Percentiles rank a stretch among this genome's conserved stretches.
These are phyloP conservation scores for Glycine tomentella DNA, from an alignment of 306 rosid species.

Conservation along the genomic window DNA sequence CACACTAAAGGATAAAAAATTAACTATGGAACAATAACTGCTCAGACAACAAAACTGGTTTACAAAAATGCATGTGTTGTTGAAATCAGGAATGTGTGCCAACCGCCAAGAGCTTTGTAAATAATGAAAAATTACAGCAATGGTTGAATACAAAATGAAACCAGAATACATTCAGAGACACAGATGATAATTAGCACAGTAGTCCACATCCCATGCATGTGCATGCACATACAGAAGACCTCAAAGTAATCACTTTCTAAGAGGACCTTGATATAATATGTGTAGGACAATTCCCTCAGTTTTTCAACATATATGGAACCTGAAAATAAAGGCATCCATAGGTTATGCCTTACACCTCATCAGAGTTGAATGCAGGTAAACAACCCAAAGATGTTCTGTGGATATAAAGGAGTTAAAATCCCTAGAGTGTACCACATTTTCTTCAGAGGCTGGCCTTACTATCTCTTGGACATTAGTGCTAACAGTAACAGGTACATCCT, in stretches of 20 bases:
- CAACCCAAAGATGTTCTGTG: slow-evolving; percentile 53
- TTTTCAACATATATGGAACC: slow-evolving; percentile 43
- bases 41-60: slow-evolving; percentile 21
- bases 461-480: slow-evolving; percentile 47
- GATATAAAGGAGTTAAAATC: slow-evolving; percentile 50
- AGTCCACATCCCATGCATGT: slow-evolving; percentile 33
- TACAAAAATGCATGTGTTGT: too few relatives aligned
- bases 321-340: slow-evolving; percentile 42
- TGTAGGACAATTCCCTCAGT: slow-evolving; percentile 13
- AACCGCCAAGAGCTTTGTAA: slow-evolving; percentile 33
- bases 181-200: slow-evolving; percentile 6
- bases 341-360: slow-evolving; percentile 59
- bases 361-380: slow-evolving; percentile 53
- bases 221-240: slow-evolving; percentile 19
- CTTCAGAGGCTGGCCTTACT: slow-evolving; percentile 49
- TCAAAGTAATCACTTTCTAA: slow-evolving; percentile 39
- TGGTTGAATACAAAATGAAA: slow-evolving; percentile 42
- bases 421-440: slow-evolving; percentile 46
- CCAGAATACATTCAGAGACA: slow-evolving; percentile 38
- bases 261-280: slow-evolving; percentile 34
- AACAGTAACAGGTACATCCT: slow-evolving; percentile 49
- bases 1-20: neutral
- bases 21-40: slow-evolving; percentile 17
- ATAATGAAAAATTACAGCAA: slow-evolving; percentile 43
- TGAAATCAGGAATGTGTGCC: slow-evolving; percentile 3